phyloP scores from a whole-genome alignment of 441 rosid species.

The Eutrema salsugineum region DNA sequence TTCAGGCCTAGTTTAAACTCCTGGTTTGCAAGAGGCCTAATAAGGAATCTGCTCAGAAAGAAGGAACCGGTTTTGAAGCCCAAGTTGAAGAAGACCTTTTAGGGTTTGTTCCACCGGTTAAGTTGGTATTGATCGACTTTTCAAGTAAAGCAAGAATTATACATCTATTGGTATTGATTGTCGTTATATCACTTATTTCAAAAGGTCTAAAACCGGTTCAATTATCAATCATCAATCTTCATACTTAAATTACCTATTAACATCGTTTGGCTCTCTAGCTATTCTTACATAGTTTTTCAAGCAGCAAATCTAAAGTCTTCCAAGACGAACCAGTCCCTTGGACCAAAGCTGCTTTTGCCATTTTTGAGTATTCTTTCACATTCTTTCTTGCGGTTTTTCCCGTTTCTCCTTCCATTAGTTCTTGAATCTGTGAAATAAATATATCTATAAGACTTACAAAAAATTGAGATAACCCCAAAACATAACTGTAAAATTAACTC shows the following conservation, averaged over 20 bases:
- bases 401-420: slow-evolving; percentile 62
- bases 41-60: too few species aligned
- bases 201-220: too few species aligned
- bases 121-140: too few species aligned
- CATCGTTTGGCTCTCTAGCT: background rate
- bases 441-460: background rate
- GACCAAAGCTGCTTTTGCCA: slow-evolving; percentile 51
- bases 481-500: background rate
- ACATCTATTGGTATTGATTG: too few species aligned
- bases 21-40: too few species aligned
- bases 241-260: background rate
- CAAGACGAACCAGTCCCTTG: slow-evolving; percentile 64
- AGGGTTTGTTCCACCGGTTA: too few species aligned
- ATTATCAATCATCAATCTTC: too few species aligned
- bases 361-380: slow-evolving; percentile 34
- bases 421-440: slow-evolving; percentile 28
- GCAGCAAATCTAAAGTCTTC: slow-evolving; percentile 40
- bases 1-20: too few species aligned
- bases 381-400: slow-evolving; percentile 41
- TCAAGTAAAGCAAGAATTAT: too few species aligned
- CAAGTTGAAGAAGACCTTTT: too few species aligned
- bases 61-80: too few species aligned
- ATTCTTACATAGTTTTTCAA: slow-evolving; percentile 29
- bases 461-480: background rate
- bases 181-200: too few species aligned